Evolutionary conservation across 352 stramenopile species (phyloP).

Genomic region (Phytophthora syringae): DNA sequence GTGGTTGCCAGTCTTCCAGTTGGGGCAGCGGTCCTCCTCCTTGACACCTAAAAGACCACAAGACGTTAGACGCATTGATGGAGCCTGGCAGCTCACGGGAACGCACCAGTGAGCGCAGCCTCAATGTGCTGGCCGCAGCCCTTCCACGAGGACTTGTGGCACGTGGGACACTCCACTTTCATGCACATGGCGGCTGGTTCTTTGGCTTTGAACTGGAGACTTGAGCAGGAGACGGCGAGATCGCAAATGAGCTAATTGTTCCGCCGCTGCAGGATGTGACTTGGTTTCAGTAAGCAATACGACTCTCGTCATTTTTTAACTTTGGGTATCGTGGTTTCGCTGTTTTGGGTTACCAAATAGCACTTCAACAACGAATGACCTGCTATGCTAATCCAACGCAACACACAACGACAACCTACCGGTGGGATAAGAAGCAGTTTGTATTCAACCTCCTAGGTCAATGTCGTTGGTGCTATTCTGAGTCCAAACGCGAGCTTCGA

Average conservation of each 20-base stretch:
- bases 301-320: neutral
- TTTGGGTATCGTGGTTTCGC: neutral
- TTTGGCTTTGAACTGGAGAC: neutral
- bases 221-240: slow-evolving; percentile 19
- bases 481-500: neutral
- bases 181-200: slow-evolving; percentile 46
- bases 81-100: neutral
- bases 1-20: slow-evolving; percentile 68
- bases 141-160: slow-evolving; percentile 68
- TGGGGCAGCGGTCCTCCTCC: slow-evolving; percentile 55
- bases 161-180: slow-evolving; percentile 65
- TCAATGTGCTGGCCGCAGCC: slow-evolving; percentile 69
- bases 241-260: slow-evolving; percentile 17
- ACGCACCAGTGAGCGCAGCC: slow-evolving; percentile 44
- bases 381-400: too few species aligned
- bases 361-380: too few species aligned
- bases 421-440: neutral
- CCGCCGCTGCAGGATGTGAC: neutral
- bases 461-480: slow-evolving; percentile 20
- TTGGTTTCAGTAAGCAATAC: neutral
- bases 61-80: neutral
- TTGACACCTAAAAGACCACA: slow-evolving; percentile 36
- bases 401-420: too few species aligned
- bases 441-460: slow-evolving; percentile 5
- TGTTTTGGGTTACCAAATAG: too few species aligned